A percentile compares a stretch with the other conserved stretches of the same genome.
Evolutionary conservation across 2,329 filamentous ascomycete genomes (phyloP).

Genomic region (Aureobasidium sp.): DNA sequence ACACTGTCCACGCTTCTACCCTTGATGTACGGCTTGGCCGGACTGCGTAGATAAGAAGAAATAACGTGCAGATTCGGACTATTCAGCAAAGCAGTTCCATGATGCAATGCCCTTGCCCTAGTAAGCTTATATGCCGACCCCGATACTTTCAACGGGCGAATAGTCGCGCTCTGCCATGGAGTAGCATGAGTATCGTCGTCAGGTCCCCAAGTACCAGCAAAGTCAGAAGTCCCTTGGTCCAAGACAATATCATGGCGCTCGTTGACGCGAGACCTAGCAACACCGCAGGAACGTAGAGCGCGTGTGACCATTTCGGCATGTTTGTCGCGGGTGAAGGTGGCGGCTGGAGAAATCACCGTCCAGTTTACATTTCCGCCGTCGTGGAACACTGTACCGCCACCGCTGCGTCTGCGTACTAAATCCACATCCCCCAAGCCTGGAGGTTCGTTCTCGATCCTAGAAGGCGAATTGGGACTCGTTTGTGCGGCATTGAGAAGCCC

Average conservation of each 20-base stretch:
- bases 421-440: conserved; percentile 37
- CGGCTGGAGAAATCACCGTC: conserved; percentile 75
- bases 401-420: conserved; percentile 75
- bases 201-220: conserved; percentile 7
- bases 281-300: conserved; percentile 57
- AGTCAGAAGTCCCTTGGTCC: conserved; percentile 34
- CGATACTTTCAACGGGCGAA: conserved; percentile 61
- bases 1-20: conserved; percentile 88
- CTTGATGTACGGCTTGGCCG: conserved; percentile 65
- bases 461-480: conserved; percentile 12
- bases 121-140: conserved; percentile 95
- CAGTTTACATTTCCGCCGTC: conserved; percentile 92
- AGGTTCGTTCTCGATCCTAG: conserved; percentile 21
- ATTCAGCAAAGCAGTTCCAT: conserved; percentile 78
- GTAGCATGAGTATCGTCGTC: conserved; percentile 35
- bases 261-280: conserved; percentile 63
- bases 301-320: conserved; percentile 89
- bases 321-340: conserved; percentile 69
- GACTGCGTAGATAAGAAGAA: conserved; percentile 63
- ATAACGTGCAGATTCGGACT: conserved; percentile 67
- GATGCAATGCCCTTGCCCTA: conserved; percentile 70
- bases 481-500: conserved; percentile 43
- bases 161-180: conserved; percentile 30
- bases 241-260: conserved; percentile 89
- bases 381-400: conserved; percentile 91